These are phyloP conservation scores for Russula dissimulans DNA, from an alignment of 768 basidiomycete species.

Conservation along the genomic window DNA sequence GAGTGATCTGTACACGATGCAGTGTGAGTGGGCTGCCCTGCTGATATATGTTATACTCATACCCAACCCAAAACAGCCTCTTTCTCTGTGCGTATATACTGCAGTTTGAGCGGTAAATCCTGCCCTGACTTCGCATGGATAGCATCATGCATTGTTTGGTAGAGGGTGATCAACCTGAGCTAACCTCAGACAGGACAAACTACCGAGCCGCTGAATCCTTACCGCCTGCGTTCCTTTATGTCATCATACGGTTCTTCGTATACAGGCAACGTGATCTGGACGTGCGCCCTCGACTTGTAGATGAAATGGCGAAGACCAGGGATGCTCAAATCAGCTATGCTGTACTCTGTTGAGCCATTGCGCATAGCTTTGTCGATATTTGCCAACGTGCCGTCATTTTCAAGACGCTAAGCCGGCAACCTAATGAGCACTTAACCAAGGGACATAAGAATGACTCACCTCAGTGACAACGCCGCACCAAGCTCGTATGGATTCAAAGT, in stretches of 20 bases:
- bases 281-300: slow-evolving; percentile 83
- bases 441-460: slow-evolving; percentile 30
- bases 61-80: slow-evolving; percentile 97
- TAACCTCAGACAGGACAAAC: slow-evolving; percentile 11
- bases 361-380: slow-evolving; percentile 41
- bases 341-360: slow-evolving; percentile 49
- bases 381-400: slow-evolving; percentile 46
- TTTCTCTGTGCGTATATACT: slow-evolving; percentile 75
- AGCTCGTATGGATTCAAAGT: slow-evolving; percentile 71
- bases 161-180: slow-evolving; percentile 69
- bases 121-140: slow-evolving; percentile 89
- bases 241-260: slow-evolving; percentile 81
- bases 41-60: slow-evolving; percentile 24
- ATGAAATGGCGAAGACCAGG: slow-evolving; percentile 90
- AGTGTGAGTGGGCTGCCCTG: not conserved
- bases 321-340: slow-evolving; percentile 68
- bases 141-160: slow-evolving; percentile 80
- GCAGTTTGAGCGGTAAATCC: slow-evolving; percentile 69
- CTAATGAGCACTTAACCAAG: not conserved
- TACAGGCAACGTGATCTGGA: slow-evolving; percentile 80
- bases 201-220: slow-evolving; percentile 7
- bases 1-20: slow-evolving; percentile 57
- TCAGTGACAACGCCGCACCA: slow-evolving; percentile 66
- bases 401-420: slow-evolving; percentile 44
- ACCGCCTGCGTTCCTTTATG: slow-evolving; percentile 53